These are phyloP conservation scores for Arthroderma uncinatum DNA, from an alignment of 2,329 filamentous ascomycete genomes.

Conservation along the genomic window DNA sequence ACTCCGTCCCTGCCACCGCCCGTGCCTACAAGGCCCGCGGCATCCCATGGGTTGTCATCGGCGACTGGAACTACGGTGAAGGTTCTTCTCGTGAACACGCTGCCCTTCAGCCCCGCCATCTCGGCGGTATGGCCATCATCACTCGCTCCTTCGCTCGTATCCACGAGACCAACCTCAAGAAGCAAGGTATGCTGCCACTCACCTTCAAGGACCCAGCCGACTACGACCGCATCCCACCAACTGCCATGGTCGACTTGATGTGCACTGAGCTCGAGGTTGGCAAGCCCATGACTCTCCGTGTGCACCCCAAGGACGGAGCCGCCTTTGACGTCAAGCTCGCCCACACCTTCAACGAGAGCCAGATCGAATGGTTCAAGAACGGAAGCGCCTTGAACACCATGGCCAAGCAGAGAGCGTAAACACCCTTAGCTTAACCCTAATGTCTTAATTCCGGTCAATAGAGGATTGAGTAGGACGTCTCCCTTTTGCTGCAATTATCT, in stretches of 20 bases:
- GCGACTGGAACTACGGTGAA: slow-evolving; percentile 99
- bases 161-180: slow-evolving; percentile 99
- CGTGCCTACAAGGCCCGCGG: slow-evolving; percentile 98
- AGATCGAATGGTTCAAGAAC: slow-evolving; percentile 99
- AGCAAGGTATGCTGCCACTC: slow-evolving; percentile 99
- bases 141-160: slow-evolving; percentile 95
- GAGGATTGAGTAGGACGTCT: background rate
- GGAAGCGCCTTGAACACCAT: slow-evolving; percentile 96
- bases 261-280: slow-evolving; percentile 84
- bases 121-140: slow-evolving; percentile 94
- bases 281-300: slow-evolving; percentile 81
- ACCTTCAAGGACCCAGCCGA: slow-evolving; percentile 91
- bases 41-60: slow-evolving; percentile 91
- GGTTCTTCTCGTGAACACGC: slow-evolving; percentile 96
- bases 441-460: background rate
- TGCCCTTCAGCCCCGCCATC: slow-evolving; percentile 91
- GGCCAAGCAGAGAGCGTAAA: slow-evolving; percentile 53
- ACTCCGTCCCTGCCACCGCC: slow-evolving; percentile 82
- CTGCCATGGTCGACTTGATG: slow-evolving; percentile 83
- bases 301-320: slow-evolving; percentile 86
- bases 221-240: slow-evolving; percentile 91
- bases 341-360: slow-evolving; percentile 96
- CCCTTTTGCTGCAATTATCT: background rate
- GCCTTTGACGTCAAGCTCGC: slow-evolving; percentile 70
- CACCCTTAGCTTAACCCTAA: background rate